Base-by-base conservation (phyloP, 805 yeast species). In the Cyberlindnera americana region DNA sequence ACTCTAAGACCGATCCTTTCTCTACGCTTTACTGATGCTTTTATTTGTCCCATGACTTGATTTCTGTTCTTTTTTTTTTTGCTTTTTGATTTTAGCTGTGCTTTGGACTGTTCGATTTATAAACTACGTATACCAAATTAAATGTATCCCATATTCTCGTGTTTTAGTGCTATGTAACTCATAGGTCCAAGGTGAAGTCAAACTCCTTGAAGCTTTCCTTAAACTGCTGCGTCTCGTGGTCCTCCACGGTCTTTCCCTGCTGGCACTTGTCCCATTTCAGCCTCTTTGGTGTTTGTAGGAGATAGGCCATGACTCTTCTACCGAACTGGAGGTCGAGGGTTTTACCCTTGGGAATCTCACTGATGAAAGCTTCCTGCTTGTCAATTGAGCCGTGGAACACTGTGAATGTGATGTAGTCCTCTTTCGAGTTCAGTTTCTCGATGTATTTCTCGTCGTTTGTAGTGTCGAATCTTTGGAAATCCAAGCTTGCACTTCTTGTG, bases 271-370 rank as follows among this genome's bases (percentile, higher is more conserved):
- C 82, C 97, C 96, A 89, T 42, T 77, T 78, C 1, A 75, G 59
- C 46, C 89, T 67, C 37, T 78, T 79, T 3, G 83, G 81, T 13
- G 75, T 65, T 31, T 70, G 76, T 35, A 89, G 55, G 3, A 81
- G 60, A 46, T 69, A 69, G 0, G 96, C 90, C 21, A 86, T 52
- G 1, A 84, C 89, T 52, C 88, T 72, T 57, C 97, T 69, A 2
- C 95, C 95, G 52, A 90, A 85, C 50, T 86, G 95, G 12, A 87
- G 61, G 57, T 90, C 96, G 8, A 88, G 62, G 11, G 69, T 49
- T 37, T 67, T 67, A 3, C 54, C 53, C 4, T 53, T 46, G 1
- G 65, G 64, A 2, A 52, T 28, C 9, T 33, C 43, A 22, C 65
- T 55, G 3, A 66, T 29, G 39, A 50, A 64, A 9, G 62, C 53